These are phyloP conservation scores for Rhodofomes roseus DNA, from an alignment of 1,284 basidiomycete species.

Conservation along the genomic window DNA sequence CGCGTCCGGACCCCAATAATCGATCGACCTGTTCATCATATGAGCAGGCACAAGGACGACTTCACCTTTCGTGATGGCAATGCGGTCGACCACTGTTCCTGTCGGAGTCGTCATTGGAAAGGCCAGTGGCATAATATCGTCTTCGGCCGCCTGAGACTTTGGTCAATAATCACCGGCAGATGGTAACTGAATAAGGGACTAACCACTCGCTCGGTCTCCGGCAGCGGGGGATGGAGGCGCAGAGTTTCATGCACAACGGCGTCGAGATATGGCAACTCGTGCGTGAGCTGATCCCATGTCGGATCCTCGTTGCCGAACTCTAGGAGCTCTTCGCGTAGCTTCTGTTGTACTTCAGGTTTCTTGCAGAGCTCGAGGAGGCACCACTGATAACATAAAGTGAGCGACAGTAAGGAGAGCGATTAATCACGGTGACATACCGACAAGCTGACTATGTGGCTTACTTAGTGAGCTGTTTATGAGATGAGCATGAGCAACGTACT, in stretches of 20 bases:
- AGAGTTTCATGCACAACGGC: constrained; percentile 29
- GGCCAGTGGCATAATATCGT: constrained; percentile 51
- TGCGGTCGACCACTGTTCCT: constrained; percentile 34
- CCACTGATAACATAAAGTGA: constrained; percentile 13
- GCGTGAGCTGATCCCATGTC: constrained; percentile 31
- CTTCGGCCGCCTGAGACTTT: constrained; percentile 13
- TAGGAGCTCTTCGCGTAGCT: constrained; percentile 38
- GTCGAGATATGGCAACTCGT: constrained; percentile 32
- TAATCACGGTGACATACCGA: constrained; percentile 13
- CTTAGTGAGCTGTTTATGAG: too few species aligned
- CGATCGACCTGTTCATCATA: constrained; percentile 43
- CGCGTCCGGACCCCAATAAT: constrained; percentile 40
- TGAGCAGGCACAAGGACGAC: constrained; percentile 36
- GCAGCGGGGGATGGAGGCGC: constrained; percentile 21
- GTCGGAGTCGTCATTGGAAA: constrained; percentile 35
- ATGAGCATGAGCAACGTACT: constrained; percentile 27
- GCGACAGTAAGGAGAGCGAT: background rate
- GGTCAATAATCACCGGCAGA: background rate
- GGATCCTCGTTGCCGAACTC: constrained; percentile 24
- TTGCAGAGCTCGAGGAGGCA: constrained; percentile 32
- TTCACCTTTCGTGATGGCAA: constrained; percentile 45
- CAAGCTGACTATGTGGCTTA: constrained; percentile 14
- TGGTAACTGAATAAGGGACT: background rate
- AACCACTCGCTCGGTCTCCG: constrained; percentile 17
- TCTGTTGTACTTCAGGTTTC: constrained; percentile 31